Evolutionary conservation across 345 rosid species (phyloP).

Genomic region (Geranium brycei): DNA sequence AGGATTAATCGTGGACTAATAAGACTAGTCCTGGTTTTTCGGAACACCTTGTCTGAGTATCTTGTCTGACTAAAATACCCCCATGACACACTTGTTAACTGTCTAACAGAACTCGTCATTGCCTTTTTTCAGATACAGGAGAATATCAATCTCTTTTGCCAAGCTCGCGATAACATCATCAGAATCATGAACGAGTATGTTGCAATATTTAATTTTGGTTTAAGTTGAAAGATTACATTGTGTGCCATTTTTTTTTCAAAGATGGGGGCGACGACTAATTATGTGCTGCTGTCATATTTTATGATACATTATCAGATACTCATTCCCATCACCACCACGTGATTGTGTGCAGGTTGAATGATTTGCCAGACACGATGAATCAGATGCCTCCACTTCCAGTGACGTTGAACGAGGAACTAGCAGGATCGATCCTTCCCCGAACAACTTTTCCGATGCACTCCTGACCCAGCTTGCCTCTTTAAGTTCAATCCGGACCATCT

Average conservation of each 20-base stretch:
- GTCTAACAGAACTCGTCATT: neutral
- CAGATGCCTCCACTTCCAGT: constrained; percentile 64
- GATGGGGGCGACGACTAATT: too few species aligned
- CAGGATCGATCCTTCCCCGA: constrained; percentile 25
- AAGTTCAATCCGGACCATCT: too few species aligned
- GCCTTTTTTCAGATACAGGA: constrained; percentile 15
- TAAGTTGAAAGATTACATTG: neutral
- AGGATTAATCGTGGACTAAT: too few species aligned
- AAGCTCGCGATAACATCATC: constrained; percentile 16
- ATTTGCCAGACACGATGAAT: constrained; percentile 47
- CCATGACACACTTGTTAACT: neutral
- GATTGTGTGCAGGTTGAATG: constrained; percentile 36
- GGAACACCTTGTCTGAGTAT: too few species aligned
- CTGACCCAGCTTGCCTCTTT: constrained; percentile 9
- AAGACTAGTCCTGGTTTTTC: too few species aligned
- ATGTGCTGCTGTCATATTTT: too few species aligned
- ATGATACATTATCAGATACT: neutral
- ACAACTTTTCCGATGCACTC: constrained; percentile 17
- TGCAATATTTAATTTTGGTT: neutral
- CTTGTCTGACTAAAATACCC: too few species aligned
- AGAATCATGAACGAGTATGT: constrained; percentile 21
- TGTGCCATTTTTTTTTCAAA: too few species aligned
- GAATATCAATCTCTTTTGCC: constrained; percentile 17
- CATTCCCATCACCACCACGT: neutral
- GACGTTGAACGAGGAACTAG: constrained; percentile 41